Conservation (phyloP, 768 basidiomycete genomes). For the Xanthoconium stramineum region DNA sequence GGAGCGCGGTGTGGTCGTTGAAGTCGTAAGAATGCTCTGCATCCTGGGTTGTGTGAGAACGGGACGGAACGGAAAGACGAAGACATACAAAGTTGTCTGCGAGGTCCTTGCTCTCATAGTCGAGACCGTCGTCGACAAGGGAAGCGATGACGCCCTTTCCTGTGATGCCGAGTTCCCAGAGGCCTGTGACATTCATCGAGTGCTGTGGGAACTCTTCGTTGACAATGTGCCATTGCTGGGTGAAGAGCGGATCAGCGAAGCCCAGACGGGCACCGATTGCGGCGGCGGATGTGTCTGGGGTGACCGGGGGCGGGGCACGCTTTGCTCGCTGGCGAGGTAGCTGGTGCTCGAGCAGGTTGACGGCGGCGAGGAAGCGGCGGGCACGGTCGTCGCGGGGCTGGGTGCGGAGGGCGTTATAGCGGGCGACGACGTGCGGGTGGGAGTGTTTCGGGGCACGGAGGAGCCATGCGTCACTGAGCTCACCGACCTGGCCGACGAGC, state of each 20-base stretch:
- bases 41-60: conserved; percentile 48
- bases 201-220: conserved; percentile 81
- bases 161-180: conserved; percentile 90
- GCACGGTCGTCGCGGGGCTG: conserved; percentile 37
- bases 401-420: conserved; percentile 44
- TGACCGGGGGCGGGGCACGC: conserved; percentile 65
- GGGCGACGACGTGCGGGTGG: conserved; percentile 39
- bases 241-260: conserved; percentile 80
- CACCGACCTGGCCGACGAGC: conserved; percentile 84
- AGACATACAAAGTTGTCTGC: conserved; percentile 85
- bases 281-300: conserved; percentile 36
- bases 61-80: neutral
- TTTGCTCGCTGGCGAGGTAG: conserved; percentile 64
- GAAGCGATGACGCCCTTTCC: conserved; percentile 85
- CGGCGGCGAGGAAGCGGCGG: conserved; percentile 48
- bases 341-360: conserved; percentile 62
- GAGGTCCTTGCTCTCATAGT: conserved; percentile 85
- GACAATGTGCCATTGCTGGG: conserved; percentile 90
- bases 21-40: conserved; percentile 90
- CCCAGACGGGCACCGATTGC: conserved; percentile 57
- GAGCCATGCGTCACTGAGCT: conserved; percentile 80
- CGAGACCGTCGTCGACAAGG: conserved; percentile 93
- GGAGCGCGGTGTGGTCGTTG: conserved; percentile 87
- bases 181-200: conserved; percentile 87
- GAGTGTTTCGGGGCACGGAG: conserved; percentile 52